phyloP scores from a whole-genome alignment of 2,329 filamentous ascomycete genomes.

The Neoascochyta sp. region DNA sequence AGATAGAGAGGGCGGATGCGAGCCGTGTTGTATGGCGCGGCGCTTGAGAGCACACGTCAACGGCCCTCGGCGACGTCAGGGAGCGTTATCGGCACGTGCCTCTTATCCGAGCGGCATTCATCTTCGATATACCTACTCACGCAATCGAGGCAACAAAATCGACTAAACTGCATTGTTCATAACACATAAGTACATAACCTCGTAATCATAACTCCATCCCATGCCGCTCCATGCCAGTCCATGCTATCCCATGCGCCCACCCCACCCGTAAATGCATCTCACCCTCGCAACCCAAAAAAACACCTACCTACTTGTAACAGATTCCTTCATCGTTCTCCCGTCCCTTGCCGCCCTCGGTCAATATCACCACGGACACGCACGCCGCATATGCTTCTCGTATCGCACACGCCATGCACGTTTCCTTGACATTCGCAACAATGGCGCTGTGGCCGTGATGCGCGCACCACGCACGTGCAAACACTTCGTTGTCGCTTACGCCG shows the following conservation, averaged over 20 bases:
- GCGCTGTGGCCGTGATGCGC: slow-evolving; percentile 70
- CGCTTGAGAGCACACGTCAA: no score
- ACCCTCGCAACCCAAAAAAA: neutral
- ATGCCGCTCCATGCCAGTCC: no score
- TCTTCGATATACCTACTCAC: no score
- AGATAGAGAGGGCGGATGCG: no score
- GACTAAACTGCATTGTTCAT: no score
- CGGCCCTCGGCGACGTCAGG: no score
- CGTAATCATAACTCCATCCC: slow-evolving; percentile 4
- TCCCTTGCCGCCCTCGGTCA: slow-evolving; percentile 48
- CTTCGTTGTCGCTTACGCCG: slow-evolving; percentile 71
- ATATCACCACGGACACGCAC: slow-evolving; percentile 67
- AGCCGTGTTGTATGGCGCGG: no score
- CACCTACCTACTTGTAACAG: neutral
- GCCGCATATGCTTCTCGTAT: slow-evolving; percentile 73
- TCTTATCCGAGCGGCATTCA: no score
- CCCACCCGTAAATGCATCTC: slow-evolving; percentile 1
- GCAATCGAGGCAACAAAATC: no score
- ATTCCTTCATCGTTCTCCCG: slow-evolving; percentile 44
- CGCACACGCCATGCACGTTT: slow-evolving; percentile 70
- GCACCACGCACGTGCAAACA: slow-evolving; percentile 73
- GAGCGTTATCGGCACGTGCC: no score
- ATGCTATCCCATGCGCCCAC: no score
- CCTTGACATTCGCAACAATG: slow-evolving; percentile 64
- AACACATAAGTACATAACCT: slow-evolving; percentile 25